A percentile compares a stretch with the other conserved stretches of the same genome.
Evolutionary conservation across 495 filamentous ascomycete species (phyloP).

Genomic region (Tuber melanosporum): DNA sequence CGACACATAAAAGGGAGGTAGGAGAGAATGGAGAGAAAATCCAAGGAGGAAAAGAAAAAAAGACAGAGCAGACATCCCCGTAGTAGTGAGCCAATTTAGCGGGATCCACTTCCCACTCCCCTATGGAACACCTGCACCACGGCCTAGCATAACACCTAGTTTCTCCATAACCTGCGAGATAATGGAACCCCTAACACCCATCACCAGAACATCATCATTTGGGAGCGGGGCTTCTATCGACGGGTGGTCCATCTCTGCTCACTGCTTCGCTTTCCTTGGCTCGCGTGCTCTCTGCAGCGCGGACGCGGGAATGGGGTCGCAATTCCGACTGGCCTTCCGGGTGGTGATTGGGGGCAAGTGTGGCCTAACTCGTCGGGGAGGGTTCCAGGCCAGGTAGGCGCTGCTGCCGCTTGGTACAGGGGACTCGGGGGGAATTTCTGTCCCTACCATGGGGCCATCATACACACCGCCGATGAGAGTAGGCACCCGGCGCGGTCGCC

Average conservation of each 20-base stretch:
- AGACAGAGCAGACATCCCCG: not conserved
- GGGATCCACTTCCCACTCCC: too few relatives aligned
- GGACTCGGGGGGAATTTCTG: not conserved
- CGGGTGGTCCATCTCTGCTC: not conserved
- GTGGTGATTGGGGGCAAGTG: too few relatives aligned
- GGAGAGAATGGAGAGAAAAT: not conserved
- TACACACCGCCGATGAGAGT: not conserved
- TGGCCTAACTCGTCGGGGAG: too few relatives aligned
- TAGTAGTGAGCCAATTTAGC: too few relatives aligned
- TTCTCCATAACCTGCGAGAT: not conserved
- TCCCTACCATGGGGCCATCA: not conserved
- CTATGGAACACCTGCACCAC: not conserved
- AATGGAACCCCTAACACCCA: not conserved
- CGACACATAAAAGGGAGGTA: too few relatives aligned
- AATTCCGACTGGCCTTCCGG: too few relatives aligned
- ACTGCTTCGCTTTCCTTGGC: not conserved
- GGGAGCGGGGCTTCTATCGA: not conserved
- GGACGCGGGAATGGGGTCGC: not conserved
- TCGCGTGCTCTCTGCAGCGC: not conserved
- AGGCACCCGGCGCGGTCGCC: not conserved
- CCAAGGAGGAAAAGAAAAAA: not conserved
- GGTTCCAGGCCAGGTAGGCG: too few relatives aligned
- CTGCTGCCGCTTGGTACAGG: not conserved
- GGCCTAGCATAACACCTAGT: not conserved
- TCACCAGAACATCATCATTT: not conserved